These are phyloP conservation scores for Malus hybrid DNA, from an alignment of 331 rosid species.

Conservation along the genomic window DNA sequence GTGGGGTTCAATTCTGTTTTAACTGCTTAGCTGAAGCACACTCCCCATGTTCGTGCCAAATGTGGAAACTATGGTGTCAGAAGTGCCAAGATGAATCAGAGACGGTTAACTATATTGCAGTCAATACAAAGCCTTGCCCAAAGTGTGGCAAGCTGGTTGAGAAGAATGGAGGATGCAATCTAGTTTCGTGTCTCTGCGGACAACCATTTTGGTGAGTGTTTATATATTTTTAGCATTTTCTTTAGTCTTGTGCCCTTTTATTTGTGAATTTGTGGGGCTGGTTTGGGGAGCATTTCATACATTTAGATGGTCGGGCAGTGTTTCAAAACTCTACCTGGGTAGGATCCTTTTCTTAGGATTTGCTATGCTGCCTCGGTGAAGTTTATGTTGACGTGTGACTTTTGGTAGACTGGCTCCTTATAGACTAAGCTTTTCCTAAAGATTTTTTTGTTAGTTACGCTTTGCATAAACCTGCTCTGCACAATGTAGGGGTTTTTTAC, in stretches of 20 bases:
- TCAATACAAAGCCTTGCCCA: slow-evolving; percentile 31
- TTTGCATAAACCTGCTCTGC: background rate
- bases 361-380: background rate
- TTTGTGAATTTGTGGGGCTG: background rate
- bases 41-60: slow-evolving; percentile 34
- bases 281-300: background rate
- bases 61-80: slow-evolving; percentile 29
- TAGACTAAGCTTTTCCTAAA: background rate
- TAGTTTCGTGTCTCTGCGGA: slow-evolving; percentile 22
- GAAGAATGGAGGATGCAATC: slow-evolving; percentile 36
- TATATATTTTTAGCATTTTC: background rate
- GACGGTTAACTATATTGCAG: slow-evolving; percentile 26
- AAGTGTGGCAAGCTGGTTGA: slow-evolving; percentile 28
- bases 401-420: background rate
- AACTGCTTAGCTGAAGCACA: slow-evolving; percentile 28
- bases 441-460: background rate
- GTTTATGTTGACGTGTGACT: background rate
- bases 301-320: background rate
- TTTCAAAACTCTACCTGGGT: background rate
- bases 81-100: slow-evolving; percentile 29
- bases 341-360: background rate
- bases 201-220: slow-evolving; percentile 35
- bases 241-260: background rate
- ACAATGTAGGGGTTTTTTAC: background rate
- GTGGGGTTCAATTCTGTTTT: slow-evolving; percentile 33